Base-by-base conservation (phyloP, 2,329 filamentous ascomycete species). In the Pleurostoma richardsiae region DNA sequence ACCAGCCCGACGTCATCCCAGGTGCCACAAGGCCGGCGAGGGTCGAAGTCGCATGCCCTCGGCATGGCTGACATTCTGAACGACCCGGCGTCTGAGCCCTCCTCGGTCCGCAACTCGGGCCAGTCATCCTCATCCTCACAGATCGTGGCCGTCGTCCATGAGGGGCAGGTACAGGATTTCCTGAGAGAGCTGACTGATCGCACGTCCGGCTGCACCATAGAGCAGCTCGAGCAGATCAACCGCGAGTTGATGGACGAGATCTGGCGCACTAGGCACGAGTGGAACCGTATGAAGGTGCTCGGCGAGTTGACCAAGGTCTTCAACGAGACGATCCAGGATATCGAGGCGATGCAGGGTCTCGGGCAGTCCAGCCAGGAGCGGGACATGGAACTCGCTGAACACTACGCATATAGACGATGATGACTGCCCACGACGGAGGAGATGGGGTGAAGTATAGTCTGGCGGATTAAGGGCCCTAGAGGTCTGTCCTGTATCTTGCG, bases 151-250 rank as follows among this genome's bases (percentile, higher is more conserved):
- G 64, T 76, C 36, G 53, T 76, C 4, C 63, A 74, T 30, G 72
- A 77, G 10, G 59, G 59, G 0, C 72, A 78, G 30, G 70, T 90
- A 28, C 64, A 71, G 2, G 62, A 70, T 5, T 76, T 95, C 46
- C 74, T 90, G 47, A 63, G 73, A 1, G 73, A 81, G 36, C 70
- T 96, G 31, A 83, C 85, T 0, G 68, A 78, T 29, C 73, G 76
- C 40, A 92, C 88, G 2, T 84, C 81, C 26, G 89, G 88, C 1
- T 88, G 88, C 63, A 88, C 85, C 0, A 88, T 99, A 44, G 94
- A 99, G 68, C 92, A 99, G 65, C 72, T 99, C 26, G 92, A 97
- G 72, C 92, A 97, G 66, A 85, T 96, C 62, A 91, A 91, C 63
- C 85, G 90, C 6, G 83, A 86, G 54, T 72, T 97, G 52, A 97